Base-by-base conservation (phyloP, 1,139 yeast genomes). In the Geotrichum cucujoidarum region DNA sequence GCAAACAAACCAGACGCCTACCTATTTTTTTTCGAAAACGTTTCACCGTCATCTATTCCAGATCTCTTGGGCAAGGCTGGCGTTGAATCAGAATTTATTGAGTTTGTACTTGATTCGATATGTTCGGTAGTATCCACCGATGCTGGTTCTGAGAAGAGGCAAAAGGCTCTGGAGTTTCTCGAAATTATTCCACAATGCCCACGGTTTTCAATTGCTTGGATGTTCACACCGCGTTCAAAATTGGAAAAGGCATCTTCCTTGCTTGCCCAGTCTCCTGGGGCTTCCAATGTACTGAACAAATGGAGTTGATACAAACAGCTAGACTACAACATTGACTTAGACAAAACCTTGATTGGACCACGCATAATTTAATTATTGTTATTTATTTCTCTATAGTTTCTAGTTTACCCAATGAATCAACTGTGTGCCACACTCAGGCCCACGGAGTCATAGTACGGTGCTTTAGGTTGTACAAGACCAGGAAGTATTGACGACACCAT, bases 41-140 rank as follows among this genome's bases (percentile, higher is more conserved):
- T 46, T 18, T 4, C 14, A 2, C 45, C 49, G 1, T 13, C 4
- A 3, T 37, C 40, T 1, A 66, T 73, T 36, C 42, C 57, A 0
- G 59, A 61, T 1, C 59, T 78, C 2, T 79, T 77, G 53, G 57
- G 63, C 1, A 53, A 61, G 1, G 72, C 76, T 2, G 87, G 87
- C 1, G 64, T 83, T 1, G 90, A 83, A 50, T 63, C 77, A 0
- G 79, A 76, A 16, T 73, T 78, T 49, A 63, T 83, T 14, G 74
- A 73, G 24, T 77, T 80, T 54, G 71, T 72, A 45, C 53, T 81
- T 11, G 78, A 77, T 43, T 76, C 83, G 0, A 68, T 73, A 2
- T n/a, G n/a, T n/a, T n/a, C n/a, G n/a, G 40, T 59, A 11, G 27
- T n/a, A 27, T 21, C 35, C 4, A 25, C n/a, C 4, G 16, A 11